Evolutionary conservation across 805 yeast genomes (phyloP).

Genomic region (Wickerhamomyces alni): DNA sequence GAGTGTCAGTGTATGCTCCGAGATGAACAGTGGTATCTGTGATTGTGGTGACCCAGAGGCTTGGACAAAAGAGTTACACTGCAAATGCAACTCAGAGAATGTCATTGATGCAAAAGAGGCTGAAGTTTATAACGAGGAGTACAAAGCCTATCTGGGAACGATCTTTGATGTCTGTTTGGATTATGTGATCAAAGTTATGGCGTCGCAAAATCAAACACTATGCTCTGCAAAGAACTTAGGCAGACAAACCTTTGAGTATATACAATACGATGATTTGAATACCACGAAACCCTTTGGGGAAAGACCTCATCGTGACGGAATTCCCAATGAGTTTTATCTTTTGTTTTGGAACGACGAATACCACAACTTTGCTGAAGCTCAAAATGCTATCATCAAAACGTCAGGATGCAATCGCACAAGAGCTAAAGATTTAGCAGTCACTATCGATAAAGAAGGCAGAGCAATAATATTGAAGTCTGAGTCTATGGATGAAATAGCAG

Average conservation of each 20-base stretch:
- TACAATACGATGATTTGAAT: too few species aligned
- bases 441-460: conserved; percentile 46
- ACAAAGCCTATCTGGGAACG: conserved; percentile 5
- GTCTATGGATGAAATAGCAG: conserved; percentile 21
- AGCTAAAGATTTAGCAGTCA: conserved; percentile 34
- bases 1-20: conserved; percentile 30
- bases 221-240: conserved; percentile 9
- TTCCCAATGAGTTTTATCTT: conserved; percentile 34
- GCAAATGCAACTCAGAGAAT: conserved; percentile 34
- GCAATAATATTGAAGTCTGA: conserved; percentile 36
- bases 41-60: conserved; percentile 93
- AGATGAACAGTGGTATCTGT: conserved; percentile 31
- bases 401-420: conserved; percentile 19
- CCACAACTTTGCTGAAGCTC: conserved; percentile 56
- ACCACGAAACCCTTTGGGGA: too few species aligned
- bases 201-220: conserved; percentile 30
- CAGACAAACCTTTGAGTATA: too few species aligned
- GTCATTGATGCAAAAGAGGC: conserved; percentile 33
- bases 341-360: conserved; percentile 77
- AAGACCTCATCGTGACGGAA: too few species aligned
- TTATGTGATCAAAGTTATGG: conserved; percentile 38
- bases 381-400: conserved; percentile 35
- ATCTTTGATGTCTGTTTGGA: conserved; percentile 34
- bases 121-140: conserved; percentile 4
- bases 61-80: conserved; percentile 46